Evolutionary conservation across 2,329 filamentous ascomycete genomes (phyloP).

Genomic region (Dothidotthia symphoricarpi): DNA sequence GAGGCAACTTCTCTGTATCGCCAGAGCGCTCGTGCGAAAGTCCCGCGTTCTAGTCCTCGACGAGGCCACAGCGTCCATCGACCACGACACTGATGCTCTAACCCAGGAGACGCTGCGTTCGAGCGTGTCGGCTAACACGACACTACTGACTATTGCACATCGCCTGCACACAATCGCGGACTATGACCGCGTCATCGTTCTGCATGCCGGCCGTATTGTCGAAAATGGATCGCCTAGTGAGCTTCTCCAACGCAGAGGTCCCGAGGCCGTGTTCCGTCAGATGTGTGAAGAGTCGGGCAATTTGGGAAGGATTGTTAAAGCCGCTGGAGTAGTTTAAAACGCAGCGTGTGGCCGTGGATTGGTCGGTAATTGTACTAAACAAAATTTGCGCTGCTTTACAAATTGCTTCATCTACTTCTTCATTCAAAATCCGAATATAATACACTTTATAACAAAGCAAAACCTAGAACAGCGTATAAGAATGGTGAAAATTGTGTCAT

Average conservation of each 20-base stretch:
- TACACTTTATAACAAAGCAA: too few species aligned
- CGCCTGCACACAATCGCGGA: conserved; percentile 83
- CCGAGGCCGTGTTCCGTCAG: too few species aligned
- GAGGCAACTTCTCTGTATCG: conserved; percentile 89
- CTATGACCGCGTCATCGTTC: conserved; percentile 92
- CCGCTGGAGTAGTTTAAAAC: too few species aligned
- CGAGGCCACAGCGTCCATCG: conserved; percentile 87
- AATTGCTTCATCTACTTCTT: too few species aligned
- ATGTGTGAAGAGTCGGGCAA: too few species aligned
- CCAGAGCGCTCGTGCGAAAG: conserved; percentile 79
- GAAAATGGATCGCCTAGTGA: conserved; percentile 71
- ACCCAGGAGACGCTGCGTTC: conserved; percentile 75
- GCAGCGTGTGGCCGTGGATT: too few species aligned
- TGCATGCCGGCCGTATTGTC: conserved; percentile 82
- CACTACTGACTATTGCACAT: conserved; percentile 87
- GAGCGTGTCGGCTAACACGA: conserved; percentile 78
- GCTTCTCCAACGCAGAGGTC: not conserved
- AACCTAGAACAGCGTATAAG: too few species aligned
- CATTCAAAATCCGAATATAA: too few species aligned
- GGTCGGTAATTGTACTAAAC: too few species aligned
- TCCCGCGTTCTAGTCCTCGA: conserved; percentile 92
- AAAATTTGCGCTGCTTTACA: too few species aligned
- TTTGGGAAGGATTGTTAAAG: too few species aligned
- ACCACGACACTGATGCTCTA: conserved; percentile 93
- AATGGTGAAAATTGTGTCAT: too few species aligned